phyloP scores from a whole-genome alignment of 257 asterid species.

The Solanum rostratum region DNA sequence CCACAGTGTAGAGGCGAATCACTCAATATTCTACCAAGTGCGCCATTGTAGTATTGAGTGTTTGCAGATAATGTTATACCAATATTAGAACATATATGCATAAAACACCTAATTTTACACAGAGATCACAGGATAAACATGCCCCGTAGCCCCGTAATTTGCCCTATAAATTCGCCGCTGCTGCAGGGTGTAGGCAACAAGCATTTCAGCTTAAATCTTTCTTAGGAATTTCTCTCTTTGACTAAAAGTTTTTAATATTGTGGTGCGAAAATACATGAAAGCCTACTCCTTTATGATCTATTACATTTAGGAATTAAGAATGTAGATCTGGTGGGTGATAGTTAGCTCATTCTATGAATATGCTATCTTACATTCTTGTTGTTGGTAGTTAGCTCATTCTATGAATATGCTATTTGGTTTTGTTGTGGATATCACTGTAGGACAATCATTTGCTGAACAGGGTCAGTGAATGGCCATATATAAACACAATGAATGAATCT shows the following conservation, averaged over 20 bases:
- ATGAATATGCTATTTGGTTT: not conserved
- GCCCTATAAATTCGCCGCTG: not conserved
- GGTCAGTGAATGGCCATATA: not conserved
- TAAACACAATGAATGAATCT: not conserved
- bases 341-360: no score
- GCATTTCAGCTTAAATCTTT: not conserved
- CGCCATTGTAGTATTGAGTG: not conserved
- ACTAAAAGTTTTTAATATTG: not conserved
- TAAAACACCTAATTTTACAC: not conserved
- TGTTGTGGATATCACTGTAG: not conserved
- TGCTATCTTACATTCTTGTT: no score
- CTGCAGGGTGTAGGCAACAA: not conserved
- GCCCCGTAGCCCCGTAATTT: not conserved
- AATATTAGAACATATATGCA: not conserved
- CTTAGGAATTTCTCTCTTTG: not conserved
- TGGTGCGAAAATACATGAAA: not conserved
- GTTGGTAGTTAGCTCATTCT: not conserved
- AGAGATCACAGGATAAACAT: not conserved
- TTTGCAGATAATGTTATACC: no score
- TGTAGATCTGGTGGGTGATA: not conserved
- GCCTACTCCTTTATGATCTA: not conserved
- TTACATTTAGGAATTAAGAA: not conserved
- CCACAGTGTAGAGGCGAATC: not conserved
- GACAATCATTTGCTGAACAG: not conserved
- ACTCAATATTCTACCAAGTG: not conserved